Base-by-base conservation (phyloP, 2,329 filamentous ascomycete species). In the Colletotrichum incanum region DNA sequence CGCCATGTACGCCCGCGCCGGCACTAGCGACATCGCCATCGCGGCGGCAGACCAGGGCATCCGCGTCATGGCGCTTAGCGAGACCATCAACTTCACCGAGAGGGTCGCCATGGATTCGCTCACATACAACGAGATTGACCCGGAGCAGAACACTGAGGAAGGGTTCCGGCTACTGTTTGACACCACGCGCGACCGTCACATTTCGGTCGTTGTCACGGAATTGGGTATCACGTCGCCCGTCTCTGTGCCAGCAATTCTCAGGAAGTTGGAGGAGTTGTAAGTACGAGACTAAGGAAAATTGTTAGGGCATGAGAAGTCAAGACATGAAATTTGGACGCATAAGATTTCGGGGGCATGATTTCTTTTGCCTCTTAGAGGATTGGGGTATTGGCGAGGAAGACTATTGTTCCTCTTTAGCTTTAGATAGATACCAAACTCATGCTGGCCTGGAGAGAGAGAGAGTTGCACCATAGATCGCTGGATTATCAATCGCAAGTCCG, bases 41-140 rank as follows among this genome's bases (percentile, higher is more conserved):
- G 91, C 93, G 52, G 96, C 95, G 7, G 90, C 92, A 63, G 90
- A 93, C 68, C 87, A 91, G 26, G 92, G 93, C 70, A 90, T 95
- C 47, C 93, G 94, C 1, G 94, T 98, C 71, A 92, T 97, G 43
- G 94, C 97, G 3, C 93, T 97, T 71, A 98, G 94, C 81, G 96
- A 98, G 84, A 96, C 93, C 5, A 92, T 98, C 84, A 99, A 98
- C 83, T 98, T 98, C 81, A 96, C 78, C 39, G 89, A 84, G 92
- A 92, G 94, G 70, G 94, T 98, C 14, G 93, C 94, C 8, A 90
- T 97, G 18, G 96, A 98, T 83, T 96, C 94, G 31, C 94, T 98
- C 75, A 96, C 96, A 52, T 92, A 94, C 78, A 99, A 99, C 81
- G 96, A 99, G 85, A 92, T 98, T 74, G 95, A 83, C 88, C 95